Base-by-base conservation (phyloP, 306 rosid genomes). In the Rosa lucieae region DNA sequence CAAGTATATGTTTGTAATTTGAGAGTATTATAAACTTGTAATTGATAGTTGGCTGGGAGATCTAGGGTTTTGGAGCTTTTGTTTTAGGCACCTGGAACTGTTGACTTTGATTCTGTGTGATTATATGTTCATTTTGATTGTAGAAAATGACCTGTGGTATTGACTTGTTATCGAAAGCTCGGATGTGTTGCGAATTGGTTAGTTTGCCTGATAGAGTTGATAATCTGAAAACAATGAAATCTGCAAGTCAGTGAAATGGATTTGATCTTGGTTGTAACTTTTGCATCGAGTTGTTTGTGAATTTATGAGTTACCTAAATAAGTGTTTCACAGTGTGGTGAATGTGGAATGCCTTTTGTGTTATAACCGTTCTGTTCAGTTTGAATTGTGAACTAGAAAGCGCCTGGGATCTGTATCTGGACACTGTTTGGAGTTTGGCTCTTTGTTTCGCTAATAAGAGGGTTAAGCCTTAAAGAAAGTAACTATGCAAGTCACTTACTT, bases 1-100 rank as follows among this genome's bases (percentile, higher is more conserved):
- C 21, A 1, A 29, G 32, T 29, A 29, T 29, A 29, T 29, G 32
- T 29, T 29, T 1, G 32, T 29, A 29, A 29, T 29, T 29, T 75
- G 68, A 9, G 5, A 20, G 29, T 55, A 0, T 4, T 53, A 17
- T 15, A 53, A 21, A n/a, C 12, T 10, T 67, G 80, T 49, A 32
- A 29, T 49, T 76, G 49, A 10, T 43, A 8, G 35, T 63, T 71
- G 70, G 78, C 48, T 79, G 14, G 67, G 77, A 59, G 89, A 89
- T 90, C 89, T 79, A 46, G 73, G 55, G 56, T 61, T 75, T 79
- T 76, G 4, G 40, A 46, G 37, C 68, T 73, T 37, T 65, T 18
- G 65, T 67, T 62, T 42, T 26, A 26, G 66, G 77, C 73, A 6
- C 73, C 66, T 77, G 71, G 52, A n/a, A 52, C 37, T 72, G 51